phyloP scores from a whole-genome alignment of 768 basidiomycete species.

The Pulveroboletus ravenelii region DNA sequence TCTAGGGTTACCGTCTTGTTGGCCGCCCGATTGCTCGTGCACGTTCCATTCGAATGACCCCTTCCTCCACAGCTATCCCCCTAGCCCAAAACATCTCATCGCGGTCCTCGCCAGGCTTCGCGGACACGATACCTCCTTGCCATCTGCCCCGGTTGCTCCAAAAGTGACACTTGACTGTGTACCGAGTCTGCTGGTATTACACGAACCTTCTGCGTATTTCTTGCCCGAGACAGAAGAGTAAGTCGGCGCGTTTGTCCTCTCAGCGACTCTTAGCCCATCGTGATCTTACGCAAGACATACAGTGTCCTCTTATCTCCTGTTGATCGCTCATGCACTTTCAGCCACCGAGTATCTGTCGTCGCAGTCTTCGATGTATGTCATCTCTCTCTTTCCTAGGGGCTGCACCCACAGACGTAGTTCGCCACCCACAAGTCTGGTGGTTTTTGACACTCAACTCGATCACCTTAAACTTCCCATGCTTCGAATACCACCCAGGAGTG shows the following conservation, averaged over 20 bases:
- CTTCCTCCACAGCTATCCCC: conserved; percentile 51
- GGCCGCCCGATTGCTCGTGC: conserved; percentile 22
- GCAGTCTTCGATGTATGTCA: conserved; percentile 18
- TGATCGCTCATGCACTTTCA: conserved; percentile 46
- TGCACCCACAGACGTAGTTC: conserved; percentile 11
- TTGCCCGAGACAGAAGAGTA: conserved; percentile 22
- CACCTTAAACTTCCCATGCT: conserved; percentile 47
- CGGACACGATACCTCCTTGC: conserved; percentile 20
- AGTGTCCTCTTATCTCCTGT: conserved; percentile 48
- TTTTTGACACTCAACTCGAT: conserved; percentile 61
- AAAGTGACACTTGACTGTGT: conserved; percentile 35
- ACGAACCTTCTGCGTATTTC: conserved; percentile 59
- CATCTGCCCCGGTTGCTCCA: conserved; percentile 20
- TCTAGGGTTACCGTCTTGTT: conserved; percentile 54
- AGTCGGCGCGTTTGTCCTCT: conserved; percentile 4
- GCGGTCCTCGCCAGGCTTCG: conserved; percentile 49
- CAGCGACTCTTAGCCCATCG: neutral
- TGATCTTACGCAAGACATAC: conserved; percentile 26
- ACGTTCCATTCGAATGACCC: conserved; percentile 6
- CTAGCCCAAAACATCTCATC: conserved; percentile 52
- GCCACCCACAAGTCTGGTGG: conserved; percentile 35
- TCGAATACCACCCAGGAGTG: conserved; percentile 22
- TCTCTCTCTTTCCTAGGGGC: neutral
- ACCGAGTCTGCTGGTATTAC: conserved; percentile 54
- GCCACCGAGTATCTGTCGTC: conserved; percentile 34